Evolutionary conservation across 805 yeast species (phyloP), one percentile per base, ranked within the genome.

Genomic region (Candida incommunis): DNA sequence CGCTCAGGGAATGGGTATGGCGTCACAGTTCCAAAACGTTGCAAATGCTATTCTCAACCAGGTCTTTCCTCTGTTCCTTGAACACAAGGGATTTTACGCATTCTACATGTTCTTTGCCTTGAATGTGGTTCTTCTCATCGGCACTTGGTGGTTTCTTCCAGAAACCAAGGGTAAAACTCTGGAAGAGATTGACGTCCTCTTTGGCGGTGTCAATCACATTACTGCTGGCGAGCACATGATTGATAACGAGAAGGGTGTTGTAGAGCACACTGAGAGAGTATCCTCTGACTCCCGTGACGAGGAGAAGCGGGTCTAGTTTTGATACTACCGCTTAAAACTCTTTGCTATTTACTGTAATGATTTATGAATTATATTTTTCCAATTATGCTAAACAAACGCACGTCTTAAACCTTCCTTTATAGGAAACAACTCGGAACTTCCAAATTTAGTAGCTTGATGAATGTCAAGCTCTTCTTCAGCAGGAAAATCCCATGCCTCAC

Each of bases 151-250:
- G 59, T 71, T 72, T 57, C 79, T 76, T 56, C 82, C 82, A 9
- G 84, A 78, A 57, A 74, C 81, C 26, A 67, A 68, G 48, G 69
- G 68, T 45, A 68, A 76, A 58, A 72, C 81, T 0, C 71, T 69
- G 53, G 80, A 76, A 43, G 82, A 78, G 53, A 64, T 78, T 55
- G 81, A 76, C 59, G 63, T 60, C 45, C 59, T 77, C 62, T 78
- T 75, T 60, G 64, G 57, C 34, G 56, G 53, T 40, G n/a, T 18
- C 20, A 31, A 31, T 18, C 37, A 31, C 37, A 18, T 31, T 31
- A 31, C 37, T 31, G 37, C 50, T 50, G 50, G 78, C 80, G n/a
- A 26, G 40, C 23, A 40, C 46, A 4, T 41, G 41, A 16, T 49
- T 48, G 48, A 42, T 21, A 49, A 46, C 25, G 51, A 48, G 43